These are phyloP conservation scores for Moricandia arvensis DNA, from an alignment of 345 rosid species.

Conservation along the genomic window DNA sequence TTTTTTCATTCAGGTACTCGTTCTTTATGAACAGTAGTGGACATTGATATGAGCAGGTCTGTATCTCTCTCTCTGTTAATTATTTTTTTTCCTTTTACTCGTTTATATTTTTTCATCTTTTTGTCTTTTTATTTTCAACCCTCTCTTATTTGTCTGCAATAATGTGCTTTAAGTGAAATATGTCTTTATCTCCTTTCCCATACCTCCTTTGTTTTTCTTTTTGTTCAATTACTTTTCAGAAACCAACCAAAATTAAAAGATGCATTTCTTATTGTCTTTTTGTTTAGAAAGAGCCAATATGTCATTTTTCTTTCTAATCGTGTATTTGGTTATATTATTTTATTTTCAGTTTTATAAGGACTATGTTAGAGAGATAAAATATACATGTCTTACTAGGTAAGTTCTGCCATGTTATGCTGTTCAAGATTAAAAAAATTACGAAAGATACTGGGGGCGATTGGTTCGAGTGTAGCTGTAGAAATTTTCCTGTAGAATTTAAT, in stretches of 20 bases:
- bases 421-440: neutral
- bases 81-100: neutral
- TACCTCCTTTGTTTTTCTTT: constrained; percentile 30
- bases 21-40: constrained; percentile 34
- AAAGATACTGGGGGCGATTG: too few relatives aligned
- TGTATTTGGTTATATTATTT: neutral
- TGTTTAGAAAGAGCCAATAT: neutral
- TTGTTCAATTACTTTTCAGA: constrained; percentile 32
- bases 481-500: too few relatives aligned
- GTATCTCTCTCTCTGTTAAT: constrained; percentile 2
- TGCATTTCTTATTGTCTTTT: neutral
- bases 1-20: constrained; percentile 36
- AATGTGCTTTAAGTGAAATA: constrained; percentile 39
- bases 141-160: constrained; percentile 38
- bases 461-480: too few relatives aligned
- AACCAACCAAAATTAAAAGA: constrained; percentile 27
- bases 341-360: neutral
- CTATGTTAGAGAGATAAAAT: neutral
- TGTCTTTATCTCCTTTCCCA: constrained; percentile 45
- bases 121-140: constrained; percentile 28
- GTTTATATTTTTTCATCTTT: constrained; percentile 3
- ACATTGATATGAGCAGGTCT: constrained; percentile 28
- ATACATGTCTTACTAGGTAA: neutral
- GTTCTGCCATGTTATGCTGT: neutral
- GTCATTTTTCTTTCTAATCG: constrained; percentile 12